Conservation (phyloP, 78 protist genomes). For the Dictyostelium purpureum region DNA sequence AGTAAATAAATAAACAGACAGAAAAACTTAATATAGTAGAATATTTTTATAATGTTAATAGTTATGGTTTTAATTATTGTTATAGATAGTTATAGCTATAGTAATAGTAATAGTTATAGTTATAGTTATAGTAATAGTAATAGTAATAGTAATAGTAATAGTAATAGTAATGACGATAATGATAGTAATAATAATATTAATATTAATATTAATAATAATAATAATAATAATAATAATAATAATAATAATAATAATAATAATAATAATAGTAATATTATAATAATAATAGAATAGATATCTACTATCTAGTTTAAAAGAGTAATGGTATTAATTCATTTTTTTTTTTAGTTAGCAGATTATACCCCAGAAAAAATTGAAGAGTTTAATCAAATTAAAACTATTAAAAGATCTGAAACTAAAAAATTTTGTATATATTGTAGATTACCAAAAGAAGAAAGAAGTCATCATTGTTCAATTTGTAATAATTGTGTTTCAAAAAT, state of each 20-base stretch:
- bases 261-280: no score
- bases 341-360: slow-evolving; percentile 15
- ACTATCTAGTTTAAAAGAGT: not conserved
- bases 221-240: not conserved
- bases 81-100: no score
- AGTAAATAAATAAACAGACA: not conserved
- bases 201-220: not conserved
- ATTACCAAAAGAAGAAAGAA: slow-evolving; percentile 74
- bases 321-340: no score
- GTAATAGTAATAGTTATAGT: no score
- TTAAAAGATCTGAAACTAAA: slow-evolving; percentile 31
- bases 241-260: not conserved
- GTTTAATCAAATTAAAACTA: slow-evolving; percentile 8
- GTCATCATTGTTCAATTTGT: slow-evolving; percentile 92
- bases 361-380: not conserved
- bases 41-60: no score
- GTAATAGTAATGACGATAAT: no score
- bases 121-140: not conserved
- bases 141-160: no score
- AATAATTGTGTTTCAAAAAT: slow-evolving; percentile 64
- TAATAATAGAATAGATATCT: no score
- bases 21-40: not conserved
- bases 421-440: slow-evolving; percentile 59
- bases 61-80: no score
- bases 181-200: not conserved